Evolutionary conservation across 2,329 filamentous ascomycete species (phyloP).

Genomic region (Exophiala oligosperma): DNA sequence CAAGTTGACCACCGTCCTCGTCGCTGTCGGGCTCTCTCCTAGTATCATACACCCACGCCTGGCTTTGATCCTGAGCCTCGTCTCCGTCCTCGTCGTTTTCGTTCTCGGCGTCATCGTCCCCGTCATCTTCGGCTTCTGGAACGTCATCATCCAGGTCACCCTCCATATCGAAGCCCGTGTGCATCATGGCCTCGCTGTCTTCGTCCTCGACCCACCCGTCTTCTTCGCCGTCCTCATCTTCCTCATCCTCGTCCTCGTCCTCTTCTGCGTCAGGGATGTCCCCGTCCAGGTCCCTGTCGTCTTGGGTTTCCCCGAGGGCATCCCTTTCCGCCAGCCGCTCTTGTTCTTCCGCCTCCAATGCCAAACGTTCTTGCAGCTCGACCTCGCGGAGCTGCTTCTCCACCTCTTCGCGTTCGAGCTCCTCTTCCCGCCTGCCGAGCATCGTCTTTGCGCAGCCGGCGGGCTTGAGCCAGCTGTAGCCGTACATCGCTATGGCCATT

Average conservation of each 20-base stretch:
- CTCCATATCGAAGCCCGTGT: slow-evolving; percentile 42
- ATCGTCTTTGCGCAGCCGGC: slow-evolving; percentile 87
- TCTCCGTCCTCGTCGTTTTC: slow-evolving; percentile 34
- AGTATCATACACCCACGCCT: slow-evolving; percentile 27
- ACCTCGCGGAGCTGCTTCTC: slow-evolving; percentile 75
- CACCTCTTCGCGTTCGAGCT: slow-evolving; percentile 80
- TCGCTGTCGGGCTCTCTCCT: slow-evolving; percentile 24
- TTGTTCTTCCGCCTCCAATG: slow-evolving; percentile 35
- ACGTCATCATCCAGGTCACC: slow-evolving; percentile 48
- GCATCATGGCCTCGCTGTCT: slow-evolving; percentile 43
- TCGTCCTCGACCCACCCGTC: slow-evolving; percentile 42
- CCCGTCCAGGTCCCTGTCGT: slow-evolving; percentile 47
- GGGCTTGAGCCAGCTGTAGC: slow-evolving; percentile 85
- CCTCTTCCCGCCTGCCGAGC: slow-evolving; percentile 86
- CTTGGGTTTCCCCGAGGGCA: slow-evolving; percentile 34
- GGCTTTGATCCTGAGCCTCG: not conserved
- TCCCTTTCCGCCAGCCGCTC: slow-evolving; percentile 42
- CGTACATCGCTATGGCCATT: slow-evolving; percentile 80
- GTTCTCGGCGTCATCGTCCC: slow-evolving; percentile 53
- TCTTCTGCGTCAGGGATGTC: slow-evolving; percentile 47
- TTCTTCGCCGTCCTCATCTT: slow-evolving; percentile 43
- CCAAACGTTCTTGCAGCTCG: slow-evolving; percentile 59
- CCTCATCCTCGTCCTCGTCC: slow-evolving; percentile 44
- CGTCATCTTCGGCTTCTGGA: slow-evolving; percentile 48
- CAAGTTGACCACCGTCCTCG: not conserved